Evolutionary conservation across 176 grass and related monocot species (phyloP).

Genomic region (Areca catechu): DNA sequence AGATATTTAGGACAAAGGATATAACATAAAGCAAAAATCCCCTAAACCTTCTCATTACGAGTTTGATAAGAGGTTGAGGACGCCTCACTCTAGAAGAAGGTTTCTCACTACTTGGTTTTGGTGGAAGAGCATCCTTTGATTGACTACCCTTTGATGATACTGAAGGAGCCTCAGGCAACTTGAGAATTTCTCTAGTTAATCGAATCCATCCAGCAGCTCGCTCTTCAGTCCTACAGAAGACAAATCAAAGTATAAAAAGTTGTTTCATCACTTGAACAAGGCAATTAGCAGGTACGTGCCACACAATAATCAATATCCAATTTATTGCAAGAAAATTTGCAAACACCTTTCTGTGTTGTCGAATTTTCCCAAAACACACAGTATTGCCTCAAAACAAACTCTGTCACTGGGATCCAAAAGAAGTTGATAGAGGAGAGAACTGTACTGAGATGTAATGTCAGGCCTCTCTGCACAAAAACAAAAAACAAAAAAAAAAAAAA

Average conservation of each 20-base stretch:
- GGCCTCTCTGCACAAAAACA: conserved; percentile 71
- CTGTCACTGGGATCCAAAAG: conserved; percentile 98
- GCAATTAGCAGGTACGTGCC: too few relatives aligned
- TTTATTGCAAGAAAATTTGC: not conserved
- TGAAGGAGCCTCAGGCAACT: conserved; percentile 94
- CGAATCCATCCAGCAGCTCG: conserved; percentile 96
- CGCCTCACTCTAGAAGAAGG: conserved; percentile 72
- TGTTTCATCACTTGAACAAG: too few relatives aligned
- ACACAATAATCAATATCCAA: not conserved
- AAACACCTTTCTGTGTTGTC: conserved; percentile 86
- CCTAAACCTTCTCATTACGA: conserved; percentile 81
- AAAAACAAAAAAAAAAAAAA: too few relatives aligned
- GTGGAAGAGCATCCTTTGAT: conserved; percentile 34
- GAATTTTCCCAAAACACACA: conserved; percentile 94
- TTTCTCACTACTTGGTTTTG: conserved; percentile 54
- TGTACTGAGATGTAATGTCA: conserved; percentile 84
- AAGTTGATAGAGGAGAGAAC: conserved; percentile 93
- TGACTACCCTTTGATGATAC: conserved; percentile 57
- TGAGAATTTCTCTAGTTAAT: conserved; percentile 96
- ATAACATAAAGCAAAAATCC: conserved; percentile 13
- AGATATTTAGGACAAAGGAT: conserved; percentile 1
- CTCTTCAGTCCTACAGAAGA: conserved; percentile 66
- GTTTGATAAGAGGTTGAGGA: conserved; percentile 91
- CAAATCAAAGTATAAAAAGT: conserved; percentile 5
- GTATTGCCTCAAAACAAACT: conserved; percentile 99